Evolutionary conservation across 768 basidiomycete genomes (phyloP).

Genomic region (Russula sp.): DNA sequence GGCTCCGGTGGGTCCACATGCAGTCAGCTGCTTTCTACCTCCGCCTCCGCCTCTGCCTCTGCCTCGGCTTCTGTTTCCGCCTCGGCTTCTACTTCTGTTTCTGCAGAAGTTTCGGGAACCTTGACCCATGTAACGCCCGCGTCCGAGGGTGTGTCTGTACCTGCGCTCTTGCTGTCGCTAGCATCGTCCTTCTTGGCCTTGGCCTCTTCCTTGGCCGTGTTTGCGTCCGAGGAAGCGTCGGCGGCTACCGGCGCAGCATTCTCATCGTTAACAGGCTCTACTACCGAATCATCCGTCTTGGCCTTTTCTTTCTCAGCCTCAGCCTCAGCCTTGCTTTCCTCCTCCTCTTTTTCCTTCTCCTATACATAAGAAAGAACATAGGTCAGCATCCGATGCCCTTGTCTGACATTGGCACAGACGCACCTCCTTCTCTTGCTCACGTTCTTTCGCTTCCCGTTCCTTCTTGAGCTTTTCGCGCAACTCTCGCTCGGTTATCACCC

Average conservation of each 20-base stretch:
- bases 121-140: slow-evolving; percentile 22
- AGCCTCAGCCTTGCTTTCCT: slow-evolving; percentile 50
- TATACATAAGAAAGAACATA: slow-evolving; percentile 42
- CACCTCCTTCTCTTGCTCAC: slow-evolving; percentile 66
- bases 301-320: slow-evolving; percentile 43
- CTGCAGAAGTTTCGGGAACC: slow-evolving; percentile 19
- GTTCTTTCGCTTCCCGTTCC: slow-evolving; percentile 70
- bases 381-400: slow-evolving; percentile 11
- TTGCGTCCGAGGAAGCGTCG: slow-evolving; percentile 32
- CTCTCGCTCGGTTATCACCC: slow-evolving; percentile 74
- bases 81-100: slow-evolving; percentile 16
- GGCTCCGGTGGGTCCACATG: slow-evolving; percentile 23
- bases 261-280: slow-evolving; percentile 31
- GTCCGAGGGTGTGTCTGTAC: slow-evolving; percentile 24
- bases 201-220: slow-evolving; percentile 45
- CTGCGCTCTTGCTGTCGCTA: slow-evolving; percentile 32
- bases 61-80: slow-evolving; percentile 2
- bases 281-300: slow-evolving; percentile 30
- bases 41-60: slow-evolving; percentile 12
- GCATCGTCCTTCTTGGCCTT: slow-evolving; percentile 31
- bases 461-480: slow-evolving; percentile 68
- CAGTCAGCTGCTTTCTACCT: slow-evolving; percentile 24
- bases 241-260: slow-evolving; percentile 31
- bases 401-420: slow-evolving; percentile 33
- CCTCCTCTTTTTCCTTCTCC: slow-evolving; percentile 63